phyloP scores from a whole-genome alignment of 2,329 filamentous ascomycete genomes.

The Boeremia lycopersici region DNA sequence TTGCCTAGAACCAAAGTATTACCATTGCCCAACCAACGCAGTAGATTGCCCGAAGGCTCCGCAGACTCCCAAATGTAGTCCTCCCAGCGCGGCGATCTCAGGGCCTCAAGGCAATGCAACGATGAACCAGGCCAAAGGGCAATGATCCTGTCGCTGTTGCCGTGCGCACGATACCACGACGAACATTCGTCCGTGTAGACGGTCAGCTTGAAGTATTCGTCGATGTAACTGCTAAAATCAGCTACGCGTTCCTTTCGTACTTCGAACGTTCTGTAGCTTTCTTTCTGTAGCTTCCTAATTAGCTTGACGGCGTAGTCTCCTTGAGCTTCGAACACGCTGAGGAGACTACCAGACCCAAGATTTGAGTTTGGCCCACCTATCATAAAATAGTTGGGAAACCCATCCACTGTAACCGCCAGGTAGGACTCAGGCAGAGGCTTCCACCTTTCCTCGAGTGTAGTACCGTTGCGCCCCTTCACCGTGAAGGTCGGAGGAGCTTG shows the following conservation, averaged over 20 bases:
- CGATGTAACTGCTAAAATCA: slow-evolving; percentile 37
- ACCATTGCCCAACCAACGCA: background rate
- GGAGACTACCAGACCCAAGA: background rate
- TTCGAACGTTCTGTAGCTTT: background rate
- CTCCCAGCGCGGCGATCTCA: slow-evolving; percentile 45
- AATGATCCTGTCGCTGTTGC: slow-evolving; percentile 36
- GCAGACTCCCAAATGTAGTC: slow-evolving; percentile 24
- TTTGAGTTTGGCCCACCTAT: background rate
- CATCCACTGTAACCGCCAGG: background rate
- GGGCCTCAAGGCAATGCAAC: slow-evolving; percentile 40
- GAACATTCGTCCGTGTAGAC: slow-evolving; percentile 43
- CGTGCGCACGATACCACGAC: slow-evolving; percentile 38
- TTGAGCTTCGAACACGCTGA: background rate
- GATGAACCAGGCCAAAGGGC: slow-evolving; percentile 45
- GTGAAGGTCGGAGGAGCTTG: slow-evolving; percentile 48
- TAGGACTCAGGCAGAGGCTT: background rate
- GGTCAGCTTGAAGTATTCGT: slow-evolving; percentile 42
- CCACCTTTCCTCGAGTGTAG: background rate
- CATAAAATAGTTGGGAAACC: background rate
- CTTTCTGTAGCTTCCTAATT: background rate
- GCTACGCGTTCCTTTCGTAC: background rate
- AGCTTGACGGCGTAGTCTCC: background rate
- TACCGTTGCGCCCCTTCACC: background rate
- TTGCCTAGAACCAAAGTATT: background rate
- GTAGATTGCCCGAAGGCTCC: background rate